A percentile compares a stretch with the other conserved stretches of the same genome.
phyloP scores from a whole-genome alignment of 352 stramenopile species.

The Pythium phragmitis region DNA sequence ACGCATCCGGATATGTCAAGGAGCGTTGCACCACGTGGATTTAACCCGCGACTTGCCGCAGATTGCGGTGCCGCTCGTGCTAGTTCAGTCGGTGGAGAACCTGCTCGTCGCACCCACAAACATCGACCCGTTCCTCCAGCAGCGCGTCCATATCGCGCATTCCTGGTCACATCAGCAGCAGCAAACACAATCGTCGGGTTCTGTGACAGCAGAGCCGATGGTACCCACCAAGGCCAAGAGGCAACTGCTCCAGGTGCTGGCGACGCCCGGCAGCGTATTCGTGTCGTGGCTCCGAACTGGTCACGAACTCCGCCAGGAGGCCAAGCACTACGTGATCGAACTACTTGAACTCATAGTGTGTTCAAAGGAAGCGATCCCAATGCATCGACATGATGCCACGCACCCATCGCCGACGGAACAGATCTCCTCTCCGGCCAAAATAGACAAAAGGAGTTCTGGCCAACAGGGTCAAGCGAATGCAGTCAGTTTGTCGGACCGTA shows the following conservation, averaged over 20 bases:
- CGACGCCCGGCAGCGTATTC: constrained; percentile 64
- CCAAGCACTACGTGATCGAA: constrained; percentile 77
- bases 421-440: neutral
- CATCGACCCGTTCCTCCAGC: constrained; percentile 89
- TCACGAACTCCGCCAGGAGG: constrained; percentile 88
- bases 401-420: neutral
- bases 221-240: constrained; percentile 50
- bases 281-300: constrained; percentile 88
- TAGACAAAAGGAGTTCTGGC: neutral
- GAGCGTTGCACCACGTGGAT: constrained; percentile 77
- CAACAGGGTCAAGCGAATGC: neutral
- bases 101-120: constrained; percentile 84
- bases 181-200: constrained; percentile 5
- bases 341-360: constrained; percentile 81
- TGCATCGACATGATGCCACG: neutral
- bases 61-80: constrained; percentile 73
- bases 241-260: constrained; percentile 54
- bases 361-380: constrained; percentile 29
- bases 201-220: constrained; percentile 36
- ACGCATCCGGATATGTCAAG: constrained; percentile 75
- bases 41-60: constrained; percentile 47
- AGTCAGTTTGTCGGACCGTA: neutral
- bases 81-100: constrained; percentile 90
- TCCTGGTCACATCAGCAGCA: constrained; percentile 80
- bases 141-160: constrained; percentile 60